Base-by-base conservation (phyloP, 2,329 filamentous ascomycete genomes). In the Thermothelomyces thermophilus region DNA sequence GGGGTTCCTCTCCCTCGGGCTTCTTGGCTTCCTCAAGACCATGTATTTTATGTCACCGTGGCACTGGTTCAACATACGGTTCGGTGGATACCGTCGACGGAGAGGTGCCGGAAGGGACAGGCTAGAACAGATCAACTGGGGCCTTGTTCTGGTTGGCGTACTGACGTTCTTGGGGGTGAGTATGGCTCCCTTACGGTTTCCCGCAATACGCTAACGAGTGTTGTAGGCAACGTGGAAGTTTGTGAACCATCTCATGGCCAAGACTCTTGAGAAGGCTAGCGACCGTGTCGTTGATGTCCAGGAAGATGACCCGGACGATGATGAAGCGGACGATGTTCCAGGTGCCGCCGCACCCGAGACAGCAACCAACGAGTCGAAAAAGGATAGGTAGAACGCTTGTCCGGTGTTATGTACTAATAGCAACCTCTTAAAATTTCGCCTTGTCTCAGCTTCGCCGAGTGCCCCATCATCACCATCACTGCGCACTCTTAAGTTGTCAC, bases 401-500 rank as follows among this genome's bases (percentile, higher is more conserved):
- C 20, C 8, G 20, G 13, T 14, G 16, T 41, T 30, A 17, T 47
- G 26, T 50, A 48, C 47, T 52, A 41, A 56, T 47, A 39, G n/a
- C 26, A 41, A 17, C 14, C 19, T 48, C 5, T 22, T 11, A 16
- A 34, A 34, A 14, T 31, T 14, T 14, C 33, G 16, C 33, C 13
- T 5, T 16, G 16, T 2, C 6, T 10, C 13, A 3, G 7, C 33
- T n/a, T 11, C 20, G 9, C 37, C 30, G 11, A 22, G 5, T 43
- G 17, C n/a, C n/a, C 22, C 20, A 8, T 11, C 22, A 20, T 19
- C 13, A 7, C 3, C 42, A 24, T 16, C 17, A n/a, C 67, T 86
- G 89, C 89, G 91, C 86, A 85, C 87, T 86, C 85, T 95, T 95
- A 86, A 95, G 90, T 93, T 95, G 87, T 80, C 88, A 90, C 79